Percentiles rank a stretch among this genome's conserved stretches.
phyloP scores from a whole-genome alignment of 768 basidiomycete species.

The Kwoniella newhampshirensis region DNA sequence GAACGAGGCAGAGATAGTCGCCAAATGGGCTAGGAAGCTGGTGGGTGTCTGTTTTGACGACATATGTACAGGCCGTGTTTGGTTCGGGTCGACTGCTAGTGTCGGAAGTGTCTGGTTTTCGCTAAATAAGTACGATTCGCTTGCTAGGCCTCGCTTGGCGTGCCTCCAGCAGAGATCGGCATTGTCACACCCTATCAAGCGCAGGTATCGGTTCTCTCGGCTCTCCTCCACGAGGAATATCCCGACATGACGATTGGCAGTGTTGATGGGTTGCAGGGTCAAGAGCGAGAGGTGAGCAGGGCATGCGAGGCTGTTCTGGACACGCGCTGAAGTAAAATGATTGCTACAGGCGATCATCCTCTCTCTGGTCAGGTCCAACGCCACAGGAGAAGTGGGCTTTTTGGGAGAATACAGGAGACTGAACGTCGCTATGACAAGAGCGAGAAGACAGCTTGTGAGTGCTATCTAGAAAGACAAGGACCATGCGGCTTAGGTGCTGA shows the following conservation, averaged over 20 bases:
- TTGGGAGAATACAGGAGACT: slow-evolving; percentile 86
- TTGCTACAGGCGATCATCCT: slow-evolving; percentile 73
- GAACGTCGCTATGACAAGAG: slow-evolving; percentile 76
- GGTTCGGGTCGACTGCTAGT: too few relatives aligned
- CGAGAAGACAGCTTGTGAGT: slow-evolving; percentile 79
- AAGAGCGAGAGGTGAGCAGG: slow-evolving; percentile 60
- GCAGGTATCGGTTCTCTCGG: slow-evolving; percentile 80
- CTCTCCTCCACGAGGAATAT: slow-evolving; percentile 65
- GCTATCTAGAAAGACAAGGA: too few relatives aligned
- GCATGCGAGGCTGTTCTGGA: not conserved
- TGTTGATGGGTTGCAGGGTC: slow-evolving; percentile 95
- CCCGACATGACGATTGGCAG: slow-evolving; percentile 81
- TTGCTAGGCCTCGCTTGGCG: slow-evolving; percentile 62
- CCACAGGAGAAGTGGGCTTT: slow-evolving; percentile 85
- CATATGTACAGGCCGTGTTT: too few relatives aligned
- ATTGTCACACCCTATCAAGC: slow-evolving; percentile 94
- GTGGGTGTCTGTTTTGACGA: too few relatives aligned
- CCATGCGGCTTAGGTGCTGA: not conserved
- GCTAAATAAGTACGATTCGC: not conserved
- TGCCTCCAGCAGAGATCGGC: slow-evolving; percentile 72
- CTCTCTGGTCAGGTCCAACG: slow-evolving; percentile 87
- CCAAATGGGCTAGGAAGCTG: slow-evolving; percentile 75
- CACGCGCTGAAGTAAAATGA: not conserved
- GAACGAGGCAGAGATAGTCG: slow-evolving; percentile 86
- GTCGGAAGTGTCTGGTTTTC: too few relatives aligned